Evolutionary conservation across 169 alveolate species (phyloP).

Genomic region (Plasmodium chabaudi): DNA sequence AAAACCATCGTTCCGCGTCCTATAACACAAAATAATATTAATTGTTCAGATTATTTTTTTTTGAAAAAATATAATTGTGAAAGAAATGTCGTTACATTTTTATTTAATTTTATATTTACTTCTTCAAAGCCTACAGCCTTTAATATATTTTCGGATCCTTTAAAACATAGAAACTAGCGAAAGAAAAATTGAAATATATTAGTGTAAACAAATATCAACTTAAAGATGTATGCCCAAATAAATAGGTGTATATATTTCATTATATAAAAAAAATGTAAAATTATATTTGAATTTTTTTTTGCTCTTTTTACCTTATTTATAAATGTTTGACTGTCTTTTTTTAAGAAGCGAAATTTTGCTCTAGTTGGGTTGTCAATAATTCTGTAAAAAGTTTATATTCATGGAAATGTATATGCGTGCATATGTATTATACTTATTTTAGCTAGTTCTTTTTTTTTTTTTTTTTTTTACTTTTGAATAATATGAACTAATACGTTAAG

Average conservation of each 20-base stretch:
- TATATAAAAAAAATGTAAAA: neutral
- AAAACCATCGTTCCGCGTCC: conserved; percentile 66
- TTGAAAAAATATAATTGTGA: too few species aligned
- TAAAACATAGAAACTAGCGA: conserved; percentile 22
- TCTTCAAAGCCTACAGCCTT: conserved; percentile 57
- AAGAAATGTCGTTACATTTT: neutral
- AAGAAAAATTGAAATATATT: neutral
- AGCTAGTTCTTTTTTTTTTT: neutral
- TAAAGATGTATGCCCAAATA: neutral
- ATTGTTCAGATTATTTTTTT: neutral
- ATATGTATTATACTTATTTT: conserved; percentile 1
- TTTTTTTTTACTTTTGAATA: conserved; percentile 55
- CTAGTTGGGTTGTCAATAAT: conserved; percentile 66
- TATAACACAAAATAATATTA: conserved; percentile 8
- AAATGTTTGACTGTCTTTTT: conserved; percentile 68
- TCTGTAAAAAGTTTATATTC: conserved; percentile 11
- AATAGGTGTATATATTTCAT: neutral
- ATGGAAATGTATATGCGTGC: neutral
- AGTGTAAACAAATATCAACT: neutral
- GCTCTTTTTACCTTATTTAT: conserved; percentile 46
- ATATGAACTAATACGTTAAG: conserved; percentile 59
- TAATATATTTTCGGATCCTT: conserved; percentile 41
- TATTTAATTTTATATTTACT: conserved; percentile 19
- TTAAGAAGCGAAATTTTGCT: conserved; percentile 65
- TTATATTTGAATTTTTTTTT: neutral